Base-by-base conservation (phyloP, 2,329 filamentous ascomycete genomes). In the Coniochaeta hoffmannii region DNA sequence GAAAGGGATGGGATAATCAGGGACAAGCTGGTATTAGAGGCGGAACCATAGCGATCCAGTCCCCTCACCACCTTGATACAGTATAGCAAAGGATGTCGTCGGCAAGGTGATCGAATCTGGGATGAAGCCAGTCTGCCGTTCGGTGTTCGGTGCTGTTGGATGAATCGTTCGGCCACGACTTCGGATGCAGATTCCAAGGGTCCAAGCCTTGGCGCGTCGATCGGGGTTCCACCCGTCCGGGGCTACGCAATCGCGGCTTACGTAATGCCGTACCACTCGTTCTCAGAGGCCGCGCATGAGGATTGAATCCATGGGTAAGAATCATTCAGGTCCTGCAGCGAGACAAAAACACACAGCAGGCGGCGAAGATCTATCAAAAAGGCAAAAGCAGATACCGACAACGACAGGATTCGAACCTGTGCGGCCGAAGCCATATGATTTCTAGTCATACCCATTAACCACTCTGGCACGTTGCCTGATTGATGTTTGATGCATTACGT, bases 371-470 rank as follows among this genome's bases (percentile, higher is more conserved):
- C n/a, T n/a, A 12, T 32, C 7, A 7, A 32, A 46, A 46, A 46
- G 26, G 41, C 24, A 46, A 46, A 46, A 46, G 12, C 15, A n/a
- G 3, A 46, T 26, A 4, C 15, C 41, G 41, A 46, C 41, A 46
- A 46, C 19, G 41, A 28, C 41, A 46, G 41, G 41, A 46, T 15
- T 46, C 24, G 41, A 46, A 46, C 41, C 41, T 46, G 24, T 28
- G 41, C 41, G 41, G 41, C 41, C 41, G 41, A 46, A 46, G 41
- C 41, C 41, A 46, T 46, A 46, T 46, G 41, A 46, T 46, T 46
- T 46, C 41, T 46, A 46, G 41, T 46, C 41, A 46, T 46, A 46
- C 41, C 41, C 41, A 46, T 46, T 46, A 46, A 46, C 41, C 41
- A 46, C 41, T 46, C 41, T 46, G 41, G 41, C 41, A 46, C 41